Percentiles rank a stretch among this genome's conserved stretches.
Evolutionary conservation across 1,284 basidiomycete species (phyloP).

Genomic region (Rhodotorula sp.): DNA sequence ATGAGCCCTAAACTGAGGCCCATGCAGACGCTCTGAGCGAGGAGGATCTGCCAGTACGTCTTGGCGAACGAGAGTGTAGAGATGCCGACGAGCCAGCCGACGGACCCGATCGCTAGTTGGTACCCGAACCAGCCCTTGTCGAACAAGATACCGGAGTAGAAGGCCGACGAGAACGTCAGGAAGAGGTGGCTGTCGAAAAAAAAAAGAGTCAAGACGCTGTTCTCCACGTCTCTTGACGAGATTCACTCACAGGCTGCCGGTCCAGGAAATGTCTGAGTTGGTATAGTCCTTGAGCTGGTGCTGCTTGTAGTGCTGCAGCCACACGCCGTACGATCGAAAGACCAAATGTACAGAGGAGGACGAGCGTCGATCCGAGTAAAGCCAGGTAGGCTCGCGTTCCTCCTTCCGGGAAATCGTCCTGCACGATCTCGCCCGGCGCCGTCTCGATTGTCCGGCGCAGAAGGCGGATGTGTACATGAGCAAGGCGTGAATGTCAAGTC

Average conservation of each 20-base stretch:
- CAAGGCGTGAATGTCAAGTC: too few relatives aligned
- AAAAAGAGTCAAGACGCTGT: background rate
- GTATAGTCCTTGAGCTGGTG: slow-evolving; percentile 29
- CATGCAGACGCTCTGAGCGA: slow-evolving; percentile 31
- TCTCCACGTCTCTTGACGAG: too few relatives aligned
- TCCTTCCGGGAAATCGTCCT: slow-evolving; percentile 26
- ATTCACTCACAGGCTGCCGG: slow-evolving; percentile 12
- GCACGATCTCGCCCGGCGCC: background rate
- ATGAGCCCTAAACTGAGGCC: slow-evolving; percentile 33
- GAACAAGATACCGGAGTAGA: slow-evolving; percentile 31
- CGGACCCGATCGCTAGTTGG: slow-evolving; percentile 32
- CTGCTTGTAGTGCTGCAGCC: slow-evolving; percentile 21
- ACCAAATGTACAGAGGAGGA: slow-evolving; percentile 27
- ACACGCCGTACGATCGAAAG: slow-evolving; percentile 20
- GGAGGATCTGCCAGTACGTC: slow-evolving; percentile 28
- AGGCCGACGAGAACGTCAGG: slow-evolving; percentile 32
- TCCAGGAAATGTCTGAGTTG: slow-evolving; percentile 30
- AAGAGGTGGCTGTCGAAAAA: slow-evolving; percentile 25
- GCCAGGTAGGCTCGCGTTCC: slow-evolving; percentile 24
- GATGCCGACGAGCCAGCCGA: slow-evolving; percentile 36
- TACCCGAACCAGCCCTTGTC: slow-evolving; percentile 34
- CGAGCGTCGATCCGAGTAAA: slow-evolving; percentile 20
- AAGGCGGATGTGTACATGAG: too few relatives aligned
- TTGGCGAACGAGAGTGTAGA: slow-evolving; percentile 25
- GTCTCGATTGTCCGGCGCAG: background rate